phyloP scores from a whole-genome alignment of 1,284 basidiomycete species.

The Vanrija sp. region DNA sequence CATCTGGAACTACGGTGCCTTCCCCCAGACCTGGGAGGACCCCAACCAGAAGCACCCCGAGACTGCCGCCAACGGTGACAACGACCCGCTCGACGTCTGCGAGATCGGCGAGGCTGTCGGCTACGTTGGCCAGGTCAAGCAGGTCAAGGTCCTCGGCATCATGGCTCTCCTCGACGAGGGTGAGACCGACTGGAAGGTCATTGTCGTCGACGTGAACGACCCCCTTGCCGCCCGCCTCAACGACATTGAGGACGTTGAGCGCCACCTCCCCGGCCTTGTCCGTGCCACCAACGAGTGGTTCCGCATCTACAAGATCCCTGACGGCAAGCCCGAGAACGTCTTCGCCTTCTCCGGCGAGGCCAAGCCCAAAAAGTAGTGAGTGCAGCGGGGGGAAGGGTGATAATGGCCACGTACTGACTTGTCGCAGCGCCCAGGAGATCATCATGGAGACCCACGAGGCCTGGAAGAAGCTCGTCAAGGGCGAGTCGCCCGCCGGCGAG shows the following conservation, averaged over 20 bases:
- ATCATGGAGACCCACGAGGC: conserved; percentile 98
- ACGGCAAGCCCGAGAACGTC: conserved; percentile 98
- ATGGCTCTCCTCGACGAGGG: conserved; percentile 98
- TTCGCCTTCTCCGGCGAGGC: conserved; percentile 99
- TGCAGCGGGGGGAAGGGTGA: background rate
- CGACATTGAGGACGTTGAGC: conserved; percentile 98
- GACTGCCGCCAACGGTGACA: conserved; percentile 98
- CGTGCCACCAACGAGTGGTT: conserved; percentile 97
- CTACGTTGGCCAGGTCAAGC: conserved; percentile 96
- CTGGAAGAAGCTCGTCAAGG: conserved; percentile 88
- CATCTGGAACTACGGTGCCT: conserved; percentile 97
- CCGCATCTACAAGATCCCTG: conserved; percentile 95
- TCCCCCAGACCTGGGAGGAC: conserved; percentile 99
- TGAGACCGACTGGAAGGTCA: conserved; percentile 98
- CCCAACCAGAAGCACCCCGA: conserved; percentile 82
- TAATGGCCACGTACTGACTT: background rate
- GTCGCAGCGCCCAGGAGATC: conserved; percentile 86
- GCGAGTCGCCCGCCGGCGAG: conserved; percentile 65
- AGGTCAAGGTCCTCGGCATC: conserved; percentile 99
- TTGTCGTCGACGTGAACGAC: conserved; percentile 95
- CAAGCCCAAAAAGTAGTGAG: conserved; percentile 69
- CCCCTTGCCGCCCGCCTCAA: conserved; percentile 95
- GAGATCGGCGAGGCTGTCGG: conserved; percentile 99
- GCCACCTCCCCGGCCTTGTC: conserved; percentile 94
- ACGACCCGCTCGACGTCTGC: conserved; percentile 99